phyloP scores from a whole-genome alignment of 371 early-diverging fungal species.

The Mortierella sp. region DNA sequence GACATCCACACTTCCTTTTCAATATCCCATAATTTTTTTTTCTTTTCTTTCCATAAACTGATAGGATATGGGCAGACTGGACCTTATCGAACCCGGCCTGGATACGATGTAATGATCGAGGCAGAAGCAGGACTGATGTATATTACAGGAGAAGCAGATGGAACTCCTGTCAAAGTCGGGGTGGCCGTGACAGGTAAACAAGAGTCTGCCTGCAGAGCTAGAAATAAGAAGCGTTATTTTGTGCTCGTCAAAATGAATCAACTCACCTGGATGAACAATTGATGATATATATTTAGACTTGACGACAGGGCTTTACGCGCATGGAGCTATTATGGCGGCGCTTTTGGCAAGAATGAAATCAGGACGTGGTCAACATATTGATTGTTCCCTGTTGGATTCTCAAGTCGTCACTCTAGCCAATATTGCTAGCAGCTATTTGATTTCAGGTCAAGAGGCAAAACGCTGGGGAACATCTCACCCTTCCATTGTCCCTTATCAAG shows the following conservation, averaged over 20 bases:
- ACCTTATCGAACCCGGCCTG: constrained; percentile 82
- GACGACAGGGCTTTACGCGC: constrained; percentile 87
- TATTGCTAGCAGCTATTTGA: constrained; percentile 86
- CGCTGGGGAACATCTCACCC: constrained; percentile 91
- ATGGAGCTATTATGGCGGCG: constrained; percentile 92
- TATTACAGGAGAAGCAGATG: constrained; percentile 88
- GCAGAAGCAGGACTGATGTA: constrained; percentile 95
- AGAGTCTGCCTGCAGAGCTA: not conserved
- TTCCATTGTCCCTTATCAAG: constrained; percentile 94
- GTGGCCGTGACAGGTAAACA: constrained; percentile 91
- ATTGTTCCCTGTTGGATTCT: constrained; percentile 84
- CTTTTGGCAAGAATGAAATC: constrained; percentile 75
- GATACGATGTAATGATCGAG: constrained; percentile 94
- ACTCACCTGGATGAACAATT: too few species aligned
- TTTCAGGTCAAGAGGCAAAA: constrained; percentile 80
- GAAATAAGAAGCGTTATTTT: not conserved
- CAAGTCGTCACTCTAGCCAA: constrained; percentile 92
- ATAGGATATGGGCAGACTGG: constrained; percentile 84
- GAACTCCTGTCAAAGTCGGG: constrained; percentile 92
- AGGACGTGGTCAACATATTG: constrained; percentile 83
- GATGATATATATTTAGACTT: constrained; percentile 57
- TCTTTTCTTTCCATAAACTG: not conserved
- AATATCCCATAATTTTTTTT: too few species aligned
- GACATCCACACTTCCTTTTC: too few species aligned
- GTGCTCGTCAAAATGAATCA: too few species aligned